A percentile compares a stretch with the other conserved stretches of the same genome.
Evolutionary conservation across 108 stramenopile species (phyloP).

Genomic region (Seminavis robusta): DNA sequence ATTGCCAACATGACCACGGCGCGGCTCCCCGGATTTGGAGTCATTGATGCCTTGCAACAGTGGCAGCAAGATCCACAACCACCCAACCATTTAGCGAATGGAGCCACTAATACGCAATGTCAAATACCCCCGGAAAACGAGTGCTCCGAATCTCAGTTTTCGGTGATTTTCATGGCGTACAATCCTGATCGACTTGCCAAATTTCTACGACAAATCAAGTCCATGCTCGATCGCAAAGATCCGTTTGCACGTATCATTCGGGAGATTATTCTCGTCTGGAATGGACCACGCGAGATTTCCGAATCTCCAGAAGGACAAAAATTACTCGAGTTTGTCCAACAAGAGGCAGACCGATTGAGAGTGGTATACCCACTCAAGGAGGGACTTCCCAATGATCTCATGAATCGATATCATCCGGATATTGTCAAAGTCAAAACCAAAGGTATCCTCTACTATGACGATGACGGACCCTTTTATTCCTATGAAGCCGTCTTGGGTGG

Average conservation of each 20-base stretch:
- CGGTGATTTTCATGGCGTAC: slow-evolving; percentile 63
- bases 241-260: slow-evolving; percentile 22
- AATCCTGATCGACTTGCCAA: slow-evolving; percentile 47
- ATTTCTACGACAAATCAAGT: slow-evolving; percentile 27
- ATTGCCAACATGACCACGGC: slow-evolving; percentile 10
- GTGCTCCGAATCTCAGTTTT: slow-evolving; percentile 45
- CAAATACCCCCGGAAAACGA: slow-evolving; percentile 42
- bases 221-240: slow-evolving; percentile 15
- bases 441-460: slow-evolving; percentile 86
- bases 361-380: slow-evolving; percentile 79
- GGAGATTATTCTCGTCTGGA: slow-evolving; percentile 86
- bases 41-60: slow-evolving; percentile 27
- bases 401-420: slow-evolving; percentile 86
- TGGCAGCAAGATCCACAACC: slow-evolving; percentile 5
- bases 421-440: slow-evolving; percentile 65
- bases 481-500: slow-evolving; percentile 60
- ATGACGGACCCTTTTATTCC: slow-evolving; percentile 86
- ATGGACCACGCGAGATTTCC: slow-evolving; percentile 53
- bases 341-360: slow-evolving; percentile 34
- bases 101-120: slow-evolving; percentile 13
- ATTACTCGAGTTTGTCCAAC: slow-evolving; percentile 33
- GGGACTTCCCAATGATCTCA: slow-evolving; percentile 71
- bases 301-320: slow-evolving; percentile 38
- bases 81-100: neutral
- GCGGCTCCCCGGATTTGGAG: slow-evolving; percentile 37